A percentile compares a stretch with the other conserved stretches of the same genome.
Conservation (phyloP, 139 green algal genomes). For the Chlorella vulgaris region DNA sequence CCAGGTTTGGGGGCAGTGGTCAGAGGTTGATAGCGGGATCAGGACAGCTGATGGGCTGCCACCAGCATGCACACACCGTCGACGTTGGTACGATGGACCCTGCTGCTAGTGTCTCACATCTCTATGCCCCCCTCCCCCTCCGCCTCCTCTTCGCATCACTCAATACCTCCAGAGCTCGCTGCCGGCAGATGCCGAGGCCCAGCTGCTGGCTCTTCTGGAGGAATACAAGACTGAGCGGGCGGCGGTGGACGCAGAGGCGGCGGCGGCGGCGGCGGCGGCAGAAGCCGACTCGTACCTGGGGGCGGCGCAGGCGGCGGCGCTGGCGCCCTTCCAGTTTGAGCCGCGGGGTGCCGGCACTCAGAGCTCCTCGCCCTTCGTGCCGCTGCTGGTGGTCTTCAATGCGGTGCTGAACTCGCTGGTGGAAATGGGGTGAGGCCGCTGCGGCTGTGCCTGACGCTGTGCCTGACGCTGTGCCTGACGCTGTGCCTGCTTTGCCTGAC, state of each 20-base stretch:
- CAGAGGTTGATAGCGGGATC: too few species aligned
- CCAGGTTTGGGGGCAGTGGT: too few species aligned
- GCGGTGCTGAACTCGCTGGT: conserved; percentile 28
- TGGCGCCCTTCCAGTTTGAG: not conserved
- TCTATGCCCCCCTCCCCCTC: too few species aligned
- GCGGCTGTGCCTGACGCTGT: not conserved
- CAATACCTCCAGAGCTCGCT: not conserved
- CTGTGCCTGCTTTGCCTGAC: too few species aligned
- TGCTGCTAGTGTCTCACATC: not conserved
- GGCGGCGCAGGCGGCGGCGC: not conserved
- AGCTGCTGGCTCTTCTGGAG: conserved; percentile 5
- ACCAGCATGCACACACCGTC: too few species aligned
- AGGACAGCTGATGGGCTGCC: too few species aligned
- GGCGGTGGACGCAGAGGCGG: not conserved
- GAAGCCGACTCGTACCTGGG: not conserved
- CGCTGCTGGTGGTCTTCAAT: conserved; percentile 32
- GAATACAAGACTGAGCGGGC: conserved; percentile 1
- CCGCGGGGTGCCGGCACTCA: not conserved
- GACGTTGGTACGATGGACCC: too few species aligned
- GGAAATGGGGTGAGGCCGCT: conserved; percentile 24
- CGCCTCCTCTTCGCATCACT: not conserved
- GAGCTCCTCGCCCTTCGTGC: not conserved
- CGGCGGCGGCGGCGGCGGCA: not conserved
- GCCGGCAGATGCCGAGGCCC: not conserved
- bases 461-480: not conserved